These are phyloP conservation scores for Panicum hallii DNA, from an alignment of 202 grass and related monocot genomes.

Conservation along the genomic window DNA sequence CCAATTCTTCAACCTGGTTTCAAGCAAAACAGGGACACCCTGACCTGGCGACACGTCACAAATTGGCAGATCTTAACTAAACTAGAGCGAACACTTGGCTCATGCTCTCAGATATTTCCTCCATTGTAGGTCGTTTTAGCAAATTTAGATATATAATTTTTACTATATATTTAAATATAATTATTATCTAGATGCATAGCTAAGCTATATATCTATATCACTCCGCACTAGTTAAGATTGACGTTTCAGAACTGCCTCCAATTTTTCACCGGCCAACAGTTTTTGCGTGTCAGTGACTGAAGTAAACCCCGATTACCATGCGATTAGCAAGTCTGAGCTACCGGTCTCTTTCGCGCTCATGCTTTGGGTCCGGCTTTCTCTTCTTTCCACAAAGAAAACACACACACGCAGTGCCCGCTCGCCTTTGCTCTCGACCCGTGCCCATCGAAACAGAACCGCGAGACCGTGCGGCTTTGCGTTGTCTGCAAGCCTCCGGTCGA, in stretches of 20 bases:
- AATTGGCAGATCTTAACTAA: neutral
- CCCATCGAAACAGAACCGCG: conserved; percentile 23
- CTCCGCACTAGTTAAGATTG: too few species aligned
- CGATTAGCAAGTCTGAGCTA: conserved; percentile 58
- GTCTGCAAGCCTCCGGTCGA: conserved; percentile 43
- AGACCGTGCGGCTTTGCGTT: conserved; percentile 53
- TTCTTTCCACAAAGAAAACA: conserved; percentile 48
- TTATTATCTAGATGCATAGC: too few species aligned
- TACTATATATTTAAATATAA: too few species aligned
- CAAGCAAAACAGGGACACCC: neutral
- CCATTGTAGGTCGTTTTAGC: too few species aligned
- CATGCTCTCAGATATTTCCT: neutral
- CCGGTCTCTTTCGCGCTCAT: conserved; percentile 40
- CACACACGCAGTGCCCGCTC: conserved; percentile 1
- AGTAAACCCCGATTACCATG: conserved; percentile 25
- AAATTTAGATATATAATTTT: too few species aligned
- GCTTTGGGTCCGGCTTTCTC: conserved; percentile 54
- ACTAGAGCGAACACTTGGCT: neutral
- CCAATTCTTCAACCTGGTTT: conserved; percentile 13
- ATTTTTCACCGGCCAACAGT: neutral
- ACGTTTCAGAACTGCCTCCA: neutral
- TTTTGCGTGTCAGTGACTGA: neutral
- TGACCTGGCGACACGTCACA: neutral
- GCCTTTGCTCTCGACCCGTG: conserved; percentile 43
- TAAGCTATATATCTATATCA: too few species aligned